Percentiles rank a stretch among this genome's conserved stretches.
Conservation (phyloP, 179 eudicot genomes). For the Silene noctiflora region DNA sequence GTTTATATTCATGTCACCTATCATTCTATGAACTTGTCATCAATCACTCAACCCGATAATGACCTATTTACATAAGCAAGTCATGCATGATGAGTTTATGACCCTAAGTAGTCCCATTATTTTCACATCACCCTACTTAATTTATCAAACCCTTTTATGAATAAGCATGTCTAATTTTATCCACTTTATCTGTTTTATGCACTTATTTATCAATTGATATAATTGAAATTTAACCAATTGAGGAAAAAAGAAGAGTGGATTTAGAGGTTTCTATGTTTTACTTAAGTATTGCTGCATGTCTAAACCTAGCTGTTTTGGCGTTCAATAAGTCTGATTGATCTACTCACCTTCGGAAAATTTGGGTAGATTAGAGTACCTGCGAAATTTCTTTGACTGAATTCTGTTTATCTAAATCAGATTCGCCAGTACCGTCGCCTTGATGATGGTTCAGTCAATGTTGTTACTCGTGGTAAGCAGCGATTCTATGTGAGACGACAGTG, state of each 20-base stretch:
- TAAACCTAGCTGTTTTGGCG: background rate
- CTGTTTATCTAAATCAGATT: conserved; percentile 46
- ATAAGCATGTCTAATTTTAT: background rate
- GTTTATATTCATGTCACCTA: background rate
- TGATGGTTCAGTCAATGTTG: conserved; percentile 89
- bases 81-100: background rate
- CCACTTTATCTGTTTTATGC: background rate
- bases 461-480: conserved; percentile 88
- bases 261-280: background rate
- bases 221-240: background rate
- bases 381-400: background rate
- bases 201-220: background rate
- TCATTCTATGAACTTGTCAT: background rate
- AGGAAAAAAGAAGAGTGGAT: background rate
- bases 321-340: background rate
- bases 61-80: background rate
- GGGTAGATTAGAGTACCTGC: conserved; percentile 2
- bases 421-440: conserved; percentile 72
- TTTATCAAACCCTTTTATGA: background rate
- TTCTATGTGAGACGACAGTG: conserved; percentile 75
- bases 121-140: background rate
- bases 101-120: background rate
- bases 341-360: conserved; percentile 1
- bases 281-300: background rate
- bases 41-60: background rate